Evolutionary conservation across 106 monocot genomes (phyloP), one percentile per base, ranked within the genome.

Genomic region (Dendrobium nobile): DNA sequence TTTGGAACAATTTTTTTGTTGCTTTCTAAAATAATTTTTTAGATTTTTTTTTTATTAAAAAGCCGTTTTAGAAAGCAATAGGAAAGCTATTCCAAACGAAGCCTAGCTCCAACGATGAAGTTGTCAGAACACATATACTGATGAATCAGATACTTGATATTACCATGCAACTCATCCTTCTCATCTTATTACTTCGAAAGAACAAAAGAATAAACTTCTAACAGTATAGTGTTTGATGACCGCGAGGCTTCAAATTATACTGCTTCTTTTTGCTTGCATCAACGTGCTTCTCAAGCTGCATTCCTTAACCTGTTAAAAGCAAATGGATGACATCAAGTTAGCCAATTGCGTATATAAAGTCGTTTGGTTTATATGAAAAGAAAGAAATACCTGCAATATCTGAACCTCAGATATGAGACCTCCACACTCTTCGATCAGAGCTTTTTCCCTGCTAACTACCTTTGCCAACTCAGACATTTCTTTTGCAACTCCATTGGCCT

Each of bases 351-450:
- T 40, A 77, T 41, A 24, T 81, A 13, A 51, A 51, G 51, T 15
- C 51, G 3, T 10, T 51, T 51, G 51, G 51, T 16, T 26, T 56
- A 27, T 18, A 78, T 61, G 27, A 16, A 9, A 59, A 3, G 18
- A 9, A 41, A 58, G 19, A 42, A 40, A 80, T 37, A 80, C 80
- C 80, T 80, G 80, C 22, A 80, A n/a, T 18, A 1, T 87, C 2
- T 92, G 93, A 20, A 78, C 85, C 75, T 85, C 70, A 68, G 87
- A 79, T 56, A 94, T 86, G 51, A 92, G 79, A 72, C 89, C 86
- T 31, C 93, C 92, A 72, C 88, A 92, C 67, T 92, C 90, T 82
- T 93, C 91, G 64, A 88, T 58, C 16, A 86, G 45, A 76, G 85
- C 27, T 80, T 85, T 93, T 51, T 96, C 93, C 4, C 67, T 85